Evolutionary conservation across 768 basidiomycete species (phyloP).

Genomic region (Tulasnella sp.): DNA sequence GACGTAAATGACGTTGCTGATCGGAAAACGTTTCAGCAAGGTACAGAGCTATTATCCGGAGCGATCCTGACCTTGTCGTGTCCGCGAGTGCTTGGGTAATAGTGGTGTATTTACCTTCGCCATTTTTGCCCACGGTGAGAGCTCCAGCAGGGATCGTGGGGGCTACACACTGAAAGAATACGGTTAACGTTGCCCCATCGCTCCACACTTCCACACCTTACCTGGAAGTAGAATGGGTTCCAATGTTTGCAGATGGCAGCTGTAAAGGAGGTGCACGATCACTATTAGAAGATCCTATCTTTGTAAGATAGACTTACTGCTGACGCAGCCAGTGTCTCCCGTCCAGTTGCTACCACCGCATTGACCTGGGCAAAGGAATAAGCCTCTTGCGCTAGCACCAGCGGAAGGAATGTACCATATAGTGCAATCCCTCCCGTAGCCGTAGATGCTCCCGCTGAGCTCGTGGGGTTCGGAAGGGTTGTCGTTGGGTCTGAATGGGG

Average conservation of each 20-base stretch:
- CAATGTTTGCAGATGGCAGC: constrained; percentile 10
- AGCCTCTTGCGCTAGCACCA: background rate
- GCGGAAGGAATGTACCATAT: background rate
- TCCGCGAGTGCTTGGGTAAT: constrained; percentile 26
- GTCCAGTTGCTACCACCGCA: background rate
- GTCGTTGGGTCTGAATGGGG: background rate
- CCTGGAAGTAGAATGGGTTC: constrained; percentile 11
- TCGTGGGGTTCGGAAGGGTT: background rate
- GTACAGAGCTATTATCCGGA: background rate
- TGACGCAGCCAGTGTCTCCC: background rate
- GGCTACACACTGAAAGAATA: background rate
- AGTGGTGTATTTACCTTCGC: constrained; percentile 27
- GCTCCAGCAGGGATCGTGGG: constrained; percentile 4
- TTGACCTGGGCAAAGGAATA: background rate
- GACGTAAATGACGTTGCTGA: constrained; percentile 27
- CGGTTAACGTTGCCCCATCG: background rate
- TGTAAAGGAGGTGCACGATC: background rate
- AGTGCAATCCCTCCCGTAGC: background rate
- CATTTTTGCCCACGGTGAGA: background rate
- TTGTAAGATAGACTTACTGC: background rate
- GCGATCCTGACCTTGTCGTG: constrained; percentile 7
- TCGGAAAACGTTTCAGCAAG: background rate
- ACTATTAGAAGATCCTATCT: background rate
- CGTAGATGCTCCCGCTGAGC: background rate
- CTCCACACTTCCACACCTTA: background rate